Conservation (phyloP, 1,139 yeast genomes). For the Candida glucosophila region DNA sequence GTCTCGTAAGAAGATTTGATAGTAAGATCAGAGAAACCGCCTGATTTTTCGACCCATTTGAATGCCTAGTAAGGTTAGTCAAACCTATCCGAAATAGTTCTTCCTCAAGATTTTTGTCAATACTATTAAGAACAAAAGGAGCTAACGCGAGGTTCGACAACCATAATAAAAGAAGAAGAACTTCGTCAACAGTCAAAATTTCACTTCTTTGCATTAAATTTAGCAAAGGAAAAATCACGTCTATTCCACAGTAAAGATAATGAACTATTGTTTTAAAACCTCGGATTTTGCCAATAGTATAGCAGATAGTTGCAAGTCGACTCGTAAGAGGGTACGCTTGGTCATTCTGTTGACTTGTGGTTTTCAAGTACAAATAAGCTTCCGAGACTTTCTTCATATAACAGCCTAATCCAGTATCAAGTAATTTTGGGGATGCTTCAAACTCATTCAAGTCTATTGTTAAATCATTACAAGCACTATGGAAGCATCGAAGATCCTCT, state of each 20-base stretch:
- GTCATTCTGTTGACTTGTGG: not conserved
- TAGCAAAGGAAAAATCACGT: constrained; percentile 33
- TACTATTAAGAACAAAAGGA: constrained; percentile 54
- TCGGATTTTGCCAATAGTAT: constrained; percentile 55
- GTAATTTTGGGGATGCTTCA: constrained; percentile 46
- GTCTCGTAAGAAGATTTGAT: constrained; percentile 27
- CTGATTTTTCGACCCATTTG: constrained; percentile 23
- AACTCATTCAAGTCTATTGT: constrained; percentile 27
- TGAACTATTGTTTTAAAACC: constrained; percentile 53
- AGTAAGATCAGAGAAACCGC: constrained; percentile 27
- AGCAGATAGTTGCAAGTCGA: constrained; percentile 30
- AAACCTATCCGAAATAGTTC: constrained; percentile 26
- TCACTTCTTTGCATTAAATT: constrained; percentile 7
- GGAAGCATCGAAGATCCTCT: no score
- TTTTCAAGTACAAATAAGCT: constrained; percentile 14
- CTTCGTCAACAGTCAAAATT: constrained; percentile 32
- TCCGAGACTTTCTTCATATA: constrained; percentile 22
- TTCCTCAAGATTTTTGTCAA: constrained; percentile 25
- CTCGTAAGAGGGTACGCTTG: constrained; percentile 2
- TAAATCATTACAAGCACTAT: not conserved
- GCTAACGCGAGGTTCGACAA: constrained; percentile 56
- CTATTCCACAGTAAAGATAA: constrained; percentile 54
- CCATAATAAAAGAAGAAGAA: constrained; percentile 64
- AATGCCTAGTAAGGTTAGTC: constrained; percentile 14
- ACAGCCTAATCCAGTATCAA: constrained; percentile 31